Conservation (phyloP, 495 filamentous ascomycete genomes). For the Talaromyces proteolyticus region DNA sequence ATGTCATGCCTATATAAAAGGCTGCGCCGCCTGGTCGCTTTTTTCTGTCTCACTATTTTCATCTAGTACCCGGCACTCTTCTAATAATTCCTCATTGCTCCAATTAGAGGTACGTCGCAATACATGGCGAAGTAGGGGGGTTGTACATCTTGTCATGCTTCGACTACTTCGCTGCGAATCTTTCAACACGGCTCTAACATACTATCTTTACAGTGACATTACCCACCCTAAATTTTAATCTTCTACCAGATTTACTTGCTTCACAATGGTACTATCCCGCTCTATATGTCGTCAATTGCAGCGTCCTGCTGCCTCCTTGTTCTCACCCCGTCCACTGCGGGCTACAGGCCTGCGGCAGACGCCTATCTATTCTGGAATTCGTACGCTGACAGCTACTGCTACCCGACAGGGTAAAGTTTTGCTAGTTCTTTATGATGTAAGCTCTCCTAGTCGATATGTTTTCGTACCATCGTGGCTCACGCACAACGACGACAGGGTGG, state of each 20-base stretch:
- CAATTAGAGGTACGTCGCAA: too few relatives aligned
- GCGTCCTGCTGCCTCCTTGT: constrained; percentile 51
- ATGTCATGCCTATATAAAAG: too few relatives aligned
- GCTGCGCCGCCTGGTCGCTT: too few relatives aligned
- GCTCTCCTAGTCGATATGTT: constrained; percentile 16
- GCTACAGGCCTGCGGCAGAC: constrained; percentile 23
- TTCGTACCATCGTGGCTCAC: constrained; percentile 5
- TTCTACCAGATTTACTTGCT: constrained; percentile 15
- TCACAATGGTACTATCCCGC: constrained; percentile 68
- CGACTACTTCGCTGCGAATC: too few relatives aligned
- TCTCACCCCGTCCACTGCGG: constrained; percentile 36
- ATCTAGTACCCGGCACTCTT: too few relatives aligned
- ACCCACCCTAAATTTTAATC: constrained; percentile 4
- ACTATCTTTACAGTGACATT: too few relatives aligned
- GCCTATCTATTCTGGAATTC: constrained; percentile 28
- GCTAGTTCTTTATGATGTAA: constrained; percentile 70
- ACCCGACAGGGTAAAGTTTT: constrained; percentile 66
- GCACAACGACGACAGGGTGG: constrained; percentile 43
- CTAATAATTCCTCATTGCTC: too few relatives aligned
- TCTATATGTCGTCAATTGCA: constrained; percentile 50
- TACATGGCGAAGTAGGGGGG: too few relatives aligned
- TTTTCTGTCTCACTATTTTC: too few relatives aligned
- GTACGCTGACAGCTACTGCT: constrained; percentile 51
- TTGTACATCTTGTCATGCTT: too few relatives aligned
- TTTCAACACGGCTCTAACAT: too few relatives aligned